Conservation (phyloP, 2,329 filamentous ascomycete genomes). For the Alternaria tenuissima region DNA sequence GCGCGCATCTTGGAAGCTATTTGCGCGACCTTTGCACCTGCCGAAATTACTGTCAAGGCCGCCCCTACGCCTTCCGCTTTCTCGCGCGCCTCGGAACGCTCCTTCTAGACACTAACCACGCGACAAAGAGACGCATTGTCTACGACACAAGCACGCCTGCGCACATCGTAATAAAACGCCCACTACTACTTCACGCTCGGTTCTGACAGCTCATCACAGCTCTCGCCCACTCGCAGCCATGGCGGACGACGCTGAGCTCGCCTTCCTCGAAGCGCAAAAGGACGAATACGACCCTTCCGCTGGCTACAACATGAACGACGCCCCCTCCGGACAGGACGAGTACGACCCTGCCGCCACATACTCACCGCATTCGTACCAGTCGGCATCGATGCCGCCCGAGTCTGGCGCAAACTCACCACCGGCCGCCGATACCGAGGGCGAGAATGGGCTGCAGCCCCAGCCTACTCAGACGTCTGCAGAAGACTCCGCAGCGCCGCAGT, state of each 20-base stretch:
- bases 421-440: constrained; percentile 27
- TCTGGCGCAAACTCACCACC: constrained; percentile 42
- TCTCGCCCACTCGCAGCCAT: constrained; percentile 43
- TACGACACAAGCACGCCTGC: constrained; percentile 16
- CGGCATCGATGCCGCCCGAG: constrained; percentile 37
- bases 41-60: constrained; percentile 1
- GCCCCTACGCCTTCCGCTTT: constrained; percentile 9
- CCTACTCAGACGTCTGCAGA: constrained; percentile 30
- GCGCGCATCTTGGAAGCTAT: constrained; percentile 19
- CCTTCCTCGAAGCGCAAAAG: constrained; percentile 61
- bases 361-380: constrained; percentile 35
- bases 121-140: constrained; percentile 37
- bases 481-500: constrained; percentile 40
- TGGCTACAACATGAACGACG: constrained; percentile 53
- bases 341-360: constrained; percentile 50
- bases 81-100: constrained; percentile 20
- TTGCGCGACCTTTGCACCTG: constrained; percentile 1
- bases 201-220: constrained; percentile 23
- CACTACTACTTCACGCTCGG: constrained; percentile 6
- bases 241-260: constrained; percentile 63
- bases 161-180: constrained; percentile 21
- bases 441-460: constrained; percentile 35
- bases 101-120: constrained; percentile 25
- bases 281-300: constrained; percentile 52
- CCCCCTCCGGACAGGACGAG: constrained; percentile 52